Percentiles rank a stretch among this genome's conserved stretches.
Conservation (phyloP, 768 basidiomycete genomes). For the Rhodocollybia butyracea region DNA sequence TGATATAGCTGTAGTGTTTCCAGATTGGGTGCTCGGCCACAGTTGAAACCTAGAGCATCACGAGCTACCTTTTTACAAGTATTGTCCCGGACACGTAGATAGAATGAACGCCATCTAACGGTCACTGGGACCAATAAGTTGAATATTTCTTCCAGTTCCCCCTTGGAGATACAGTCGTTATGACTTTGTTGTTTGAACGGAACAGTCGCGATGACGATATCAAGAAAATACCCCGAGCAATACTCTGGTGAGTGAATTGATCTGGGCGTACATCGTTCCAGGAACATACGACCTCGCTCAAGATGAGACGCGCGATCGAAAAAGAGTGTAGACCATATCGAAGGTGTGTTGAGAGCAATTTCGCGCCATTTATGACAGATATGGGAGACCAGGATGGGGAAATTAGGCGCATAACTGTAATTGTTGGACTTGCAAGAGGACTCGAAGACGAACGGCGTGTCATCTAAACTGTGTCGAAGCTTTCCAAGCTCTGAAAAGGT, state of each 20-base stretch:
- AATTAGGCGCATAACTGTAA: constrained; percentile 36
- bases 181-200: neutral
- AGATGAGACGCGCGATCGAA: constrained; percentile 51
- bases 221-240: constrained; percentile 3
- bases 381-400: constrained; percentile 56
- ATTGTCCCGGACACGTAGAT: constrained; percentile 46
- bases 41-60: constrained; percentile 39
- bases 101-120: constrained; percentile 27
- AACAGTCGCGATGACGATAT: constrained; percentile 8
- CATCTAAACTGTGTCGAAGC: constrained; percentile 29
- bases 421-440: constrained; percentile 34
- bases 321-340: constrained; percentile 55
- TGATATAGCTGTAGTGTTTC: constrained; percentile 64
- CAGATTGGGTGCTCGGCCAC: constrained; percentile 52
- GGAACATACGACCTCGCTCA: constrained; percentile 41
- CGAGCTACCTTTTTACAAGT: constrained; percentile 56
- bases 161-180: neutral
- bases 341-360: constrained; percentile 47
- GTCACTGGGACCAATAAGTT: constrained; percentile 22
- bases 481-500: constrained; percentile 32
- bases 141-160: constrained; percentile 16
- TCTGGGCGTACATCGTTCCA: constrained; percentile 28
- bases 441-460: constrained; percentile 48
- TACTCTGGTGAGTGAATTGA: neutral
- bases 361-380: constrained; percentile 56